A percentile compares a stretch with the other conserved stretches of the same genome.
phyloP scores from a whole-genome alignment of 768 basidiomycete species.

The Solioccasus polychromus region DNA sequence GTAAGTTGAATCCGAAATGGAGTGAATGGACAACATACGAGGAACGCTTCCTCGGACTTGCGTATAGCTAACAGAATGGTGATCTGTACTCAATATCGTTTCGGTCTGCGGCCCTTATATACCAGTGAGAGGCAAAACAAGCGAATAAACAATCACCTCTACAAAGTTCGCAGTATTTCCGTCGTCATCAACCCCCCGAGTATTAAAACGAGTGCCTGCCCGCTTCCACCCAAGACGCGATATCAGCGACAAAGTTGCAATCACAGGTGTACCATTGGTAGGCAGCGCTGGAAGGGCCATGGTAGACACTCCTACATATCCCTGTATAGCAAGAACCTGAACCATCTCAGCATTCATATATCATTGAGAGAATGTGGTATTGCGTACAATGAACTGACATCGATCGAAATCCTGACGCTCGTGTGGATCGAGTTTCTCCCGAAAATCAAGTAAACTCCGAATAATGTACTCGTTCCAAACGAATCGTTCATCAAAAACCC shows the following conservation, averaged over 20 bases:
- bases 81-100: conserved; percentile 81
- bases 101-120: conserved; percentile 64
- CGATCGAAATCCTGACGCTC: conserved; percentile 75
- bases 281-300: conserved; percentile 77
- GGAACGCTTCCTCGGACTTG: conserved; percentile 97
- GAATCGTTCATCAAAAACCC: conserved; percentile 78
- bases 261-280: conserved; percentile 64
- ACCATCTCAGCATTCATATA: conserved; percentile 8
- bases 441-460: conserved; percentile 82
- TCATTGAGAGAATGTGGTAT: conserved; percentile 6
- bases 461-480: conserved; percentile 96
- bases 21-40: conserved; percentile 48
- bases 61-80: conserved; percentile 86
- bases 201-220: conserved; percentile 96
- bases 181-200: conserved; percentile 93
- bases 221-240: conserved; percentile 91
- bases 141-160: conserved; percentile 53
- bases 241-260: conserved; percentile 77
- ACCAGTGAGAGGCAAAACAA: conserved; percentile 3
- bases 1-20: conserved; percentile 7
- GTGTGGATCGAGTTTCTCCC: conserved; percentile 66
- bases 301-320: conserved; percentile 82
- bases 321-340: conserved; percentile 89
- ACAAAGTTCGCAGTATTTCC: conserved; percentile 96
- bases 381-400: conserved; percentile 80